phyloP scores from a whole-genome alignment of 768 basidiomycete genomes.

The Lenzites betulinus region DNA sequence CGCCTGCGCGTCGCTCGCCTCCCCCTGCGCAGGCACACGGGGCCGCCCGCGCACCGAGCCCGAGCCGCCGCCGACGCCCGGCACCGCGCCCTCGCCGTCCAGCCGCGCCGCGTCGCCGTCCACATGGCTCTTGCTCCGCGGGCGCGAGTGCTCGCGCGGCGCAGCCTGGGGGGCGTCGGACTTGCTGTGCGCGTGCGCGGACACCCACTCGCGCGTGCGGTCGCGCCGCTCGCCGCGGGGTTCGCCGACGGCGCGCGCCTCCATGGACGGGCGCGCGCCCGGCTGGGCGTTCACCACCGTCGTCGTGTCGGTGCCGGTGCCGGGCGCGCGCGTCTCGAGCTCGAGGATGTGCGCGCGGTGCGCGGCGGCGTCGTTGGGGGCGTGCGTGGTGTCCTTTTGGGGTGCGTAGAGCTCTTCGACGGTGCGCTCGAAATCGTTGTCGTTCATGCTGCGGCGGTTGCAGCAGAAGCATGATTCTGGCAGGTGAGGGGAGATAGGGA shows the following conservation, averaged over 20 bases:
- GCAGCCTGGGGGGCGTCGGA: no score
- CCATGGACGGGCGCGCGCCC: slow-evolving; percentile 11
- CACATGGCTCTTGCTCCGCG: not conserved
- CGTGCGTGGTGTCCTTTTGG: not conserved
- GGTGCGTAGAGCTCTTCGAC: slow-evolving; percentile 20
- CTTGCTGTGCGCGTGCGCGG: slow-evolving; percentile 14
- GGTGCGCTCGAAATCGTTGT: slow-evolving; percentile 19
- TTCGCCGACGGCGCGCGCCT: slow-evolving; percentile 4
- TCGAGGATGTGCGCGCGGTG: slow-evolving; percentile 12
- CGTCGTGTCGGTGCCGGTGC: not conserved
- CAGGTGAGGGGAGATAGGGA: not conserved
- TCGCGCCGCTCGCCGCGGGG: slow-evolving; percentile 10
- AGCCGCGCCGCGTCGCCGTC: not conserved
- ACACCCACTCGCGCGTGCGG: slow-evolving; percentile 21
- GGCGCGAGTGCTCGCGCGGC: not conserved
- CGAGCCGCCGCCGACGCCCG: no score
- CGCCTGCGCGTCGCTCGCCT: slow-evolving; percentile 15
- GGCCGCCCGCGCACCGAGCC: not conserved
- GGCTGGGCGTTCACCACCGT: slow-evolving; percentile 10
- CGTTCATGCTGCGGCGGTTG: slow-evolving; percentile 12
- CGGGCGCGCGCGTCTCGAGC: slow-evolving; percentile 10
- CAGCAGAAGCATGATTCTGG: slow-evolving; percentile 14
- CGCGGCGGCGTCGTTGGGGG: not conserved
- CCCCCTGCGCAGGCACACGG: not conserved
- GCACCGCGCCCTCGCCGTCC: not conserved